Percentiles rank a stretch among this genome's conserved stretches.
Conservation (phyloP, 2,329 filamentous ascomycete species). For the Ophiocordyceps sinensis region DNA sequence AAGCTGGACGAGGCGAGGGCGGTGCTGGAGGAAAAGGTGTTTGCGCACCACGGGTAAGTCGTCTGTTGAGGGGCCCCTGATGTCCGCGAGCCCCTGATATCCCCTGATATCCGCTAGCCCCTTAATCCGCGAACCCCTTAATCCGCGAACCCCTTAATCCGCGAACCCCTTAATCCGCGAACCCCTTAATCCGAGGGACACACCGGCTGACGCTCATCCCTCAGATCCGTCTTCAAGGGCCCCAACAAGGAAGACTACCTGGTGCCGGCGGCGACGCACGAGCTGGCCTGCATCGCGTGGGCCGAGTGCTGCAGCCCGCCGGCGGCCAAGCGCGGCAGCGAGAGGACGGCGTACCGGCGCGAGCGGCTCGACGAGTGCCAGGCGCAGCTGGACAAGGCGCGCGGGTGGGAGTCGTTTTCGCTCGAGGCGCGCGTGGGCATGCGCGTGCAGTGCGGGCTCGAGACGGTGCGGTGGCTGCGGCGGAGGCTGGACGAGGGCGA, state of each 20-base stretch:
- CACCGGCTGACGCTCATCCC: background rate
- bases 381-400: constrained; percentile 49
- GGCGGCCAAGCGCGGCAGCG: constrained; percentile 11
- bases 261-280: constrained; percentile 65
- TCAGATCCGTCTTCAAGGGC: constrained; percentile 42
- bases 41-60: constrained; percentile 47
- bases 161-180: too few relatives aligned
- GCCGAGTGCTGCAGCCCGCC: constrained; percentile 39
- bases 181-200: too few relatives aligned
- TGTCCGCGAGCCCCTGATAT: too few relatives aligned
- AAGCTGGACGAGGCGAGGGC: constrained; percentile 49
- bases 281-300: constrained; percentile 75
- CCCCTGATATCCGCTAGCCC: too few relatives aligned
- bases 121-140: too few relatives aligned
- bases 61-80: too few relatives aligned
- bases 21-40: constrained; percentile 48
- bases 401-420: constrained; percentile 56
- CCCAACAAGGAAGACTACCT: constrained; percentile 53
- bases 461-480: constrained; percentile 45
- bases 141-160: too few relatives aligned
- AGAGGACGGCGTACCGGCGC: constrained; percentile 22
- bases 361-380: constrained; percentile 46
- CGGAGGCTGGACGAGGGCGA: constrained; percentile 22
- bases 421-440: constrained; percentile 63
- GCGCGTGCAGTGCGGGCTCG: constrained; percentile 54